Conservation (phyloP, 2,329 filamentous ascomycete species). For the Aspergillus neoniger region DNA sequence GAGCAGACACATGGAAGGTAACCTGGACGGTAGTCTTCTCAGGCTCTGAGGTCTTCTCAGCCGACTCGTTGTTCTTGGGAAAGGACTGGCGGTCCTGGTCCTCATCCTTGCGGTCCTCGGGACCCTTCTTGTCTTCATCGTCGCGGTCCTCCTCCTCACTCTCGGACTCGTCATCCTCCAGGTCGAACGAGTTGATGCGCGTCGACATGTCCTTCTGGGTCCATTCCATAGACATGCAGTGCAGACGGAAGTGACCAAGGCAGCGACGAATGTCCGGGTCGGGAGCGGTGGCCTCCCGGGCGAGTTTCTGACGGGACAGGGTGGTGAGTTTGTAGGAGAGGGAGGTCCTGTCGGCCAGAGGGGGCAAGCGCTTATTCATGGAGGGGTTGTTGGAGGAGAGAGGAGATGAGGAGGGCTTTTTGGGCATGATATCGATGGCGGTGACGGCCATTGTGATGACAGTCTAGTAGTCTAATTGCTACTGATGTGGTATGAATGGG, state of each 20-base stretch:
- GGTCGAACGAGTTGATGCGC: constrained; percentile 39
- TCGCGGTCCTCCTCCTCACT: constrained; percentile 17
- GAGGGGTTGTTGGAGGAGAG: constrained; percentile 27
- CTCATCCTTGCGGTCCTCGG: constrained; percentile 7
- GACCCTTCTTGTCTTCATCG: constrained; percentile 16
- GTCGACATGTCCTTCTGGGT: constrained; percentile 39
- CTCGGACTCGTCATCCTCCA: constrained; percentile 37
- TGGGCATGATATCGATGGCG: constrained; percentile 21
- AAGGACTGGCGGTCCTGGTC: background rate
- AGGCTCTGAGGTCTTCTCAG: constrained; percentile 6
- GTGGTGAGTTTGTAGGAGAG: constrained; percentile 40
- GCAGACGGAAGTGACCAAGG: constrained; percentile 37
- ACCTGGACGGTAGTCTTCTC: constrained; percentile 17
- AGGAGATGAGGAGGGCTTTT: constrained; percentile 21
- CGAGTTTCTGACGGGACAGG: constrained; percentile 38
- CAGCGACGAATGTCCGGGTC: constrained; percentile 40
- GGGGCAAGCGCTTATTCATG: constrained; percentile 39
- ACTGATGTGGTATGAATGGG: background rate
- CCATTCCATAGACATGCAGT: constrained; percentile 36
- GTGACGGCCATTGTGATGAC: constrained; percentile 28
- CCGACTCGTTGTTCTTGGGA: background rate
- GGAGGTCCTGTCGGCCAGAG: constrained; percentile 37
- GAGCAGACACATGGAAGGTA: constrained; percentile 21
- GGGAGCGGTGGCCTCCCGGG: constrained; percentile 37
- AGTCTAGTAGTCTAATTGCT: constrained; percentile 1